Conservation (phyloP, 371 early-diverging fungal species). For the Zopfochytrium polystomum region DNA sequence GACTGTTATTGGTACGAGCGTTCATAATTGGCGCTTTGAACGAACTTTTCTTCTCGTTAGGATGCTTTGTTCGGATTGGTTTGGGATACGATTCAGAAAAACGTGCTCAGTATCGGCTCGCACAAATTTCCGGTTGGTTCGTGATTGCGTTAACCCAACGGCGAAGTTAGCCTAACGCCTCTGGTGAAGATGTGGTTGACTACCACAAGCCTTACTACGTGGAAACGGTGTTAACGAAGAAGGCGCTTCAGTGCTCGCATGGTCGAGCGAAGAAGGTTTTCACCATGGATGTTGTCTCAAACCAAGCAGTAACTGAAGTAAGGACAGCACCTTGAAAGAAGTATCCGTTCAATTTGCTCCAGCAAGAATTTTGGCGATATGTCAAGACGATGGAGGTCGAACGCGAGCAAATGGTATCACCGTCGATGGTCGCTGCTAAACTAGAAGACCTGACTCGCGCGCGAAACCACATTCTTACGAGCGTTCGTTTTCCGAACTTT, state of each 20-base stretch:
- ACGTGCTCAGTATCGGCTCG: slow-evolving; percentile 19
- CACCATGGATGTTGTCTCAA: slow-evolving; percentile 26
- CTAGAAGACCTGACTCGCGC: neutral
- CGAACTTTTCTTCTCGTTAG: neutral
- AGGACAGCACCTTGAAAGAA: no score
- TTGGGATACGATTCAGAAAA: slow-evolving; percentile 19
- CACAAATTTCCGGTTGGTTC: slow-evolving; percentile 11
- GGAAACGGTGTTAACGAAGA: slow-evolving; percentile 12
- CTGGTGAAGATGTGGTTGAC: slow-evolving; percentile 17
- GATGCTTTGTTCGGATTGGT: slow-evolving; percentile 22
- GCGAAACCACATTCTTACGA: slow-evolving; percentile 15
- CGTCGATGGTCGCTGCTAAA: neutral
- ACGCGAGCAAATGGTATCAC: slow-evolving; percentile 1
- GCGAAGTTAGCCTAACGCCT: neutral
- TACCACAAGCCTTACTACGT: slow-evolving; percentile 16
- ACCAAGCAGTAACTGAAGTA: slow-evolving; percentile 17
- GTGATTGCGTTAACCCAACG: neutral
- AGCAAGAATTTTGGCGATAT: slow-evolving; percentile 16
- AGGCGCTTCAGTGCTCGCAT: slow-evolving; percentile 14
- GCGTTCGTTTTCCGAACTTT: no score
- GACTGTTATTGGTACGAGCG: slow-evolving; percentile 11
- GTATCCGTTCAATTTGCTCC: neutral
- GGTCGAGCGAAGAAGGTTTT: slow-evolving; percentile 22
- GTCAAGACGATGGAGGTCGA: slow-evolving; percentile 8
- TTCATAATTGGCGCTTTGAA: neutral